phyloP scores from a whole-genome alignment of 768 basidiomycete genomes.

The Pulveroboletus sp. region DNA sequence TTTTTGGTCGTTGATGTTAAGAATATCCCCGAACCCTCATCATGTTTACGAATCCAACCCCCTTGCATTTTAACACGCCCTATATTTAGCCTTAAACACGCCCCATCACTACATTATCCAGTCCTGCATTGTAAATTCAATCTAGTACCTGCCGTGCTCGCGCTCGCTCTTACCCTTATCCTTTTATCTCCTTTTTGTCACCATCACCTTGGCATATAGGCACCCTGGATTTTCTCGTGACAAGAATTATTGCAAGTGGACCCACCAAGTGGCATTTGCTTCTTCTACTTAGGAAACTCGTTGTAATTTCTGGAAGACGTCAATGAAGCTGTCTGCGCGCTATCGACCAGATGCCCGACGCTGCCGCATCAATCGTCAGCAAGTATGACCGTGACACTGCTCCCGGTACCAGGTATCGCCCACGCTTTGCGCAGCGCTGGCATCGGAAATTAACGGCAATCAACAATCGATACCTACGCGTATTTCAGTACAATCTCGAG shows the following conservation, averaged over 20 bases:
- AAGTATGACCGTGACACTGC: too few species aligned
- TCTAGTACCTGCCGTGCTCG: slow-evolving; percentile 24
- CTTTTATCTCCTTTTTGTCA: slow-evolving; percentile 4
- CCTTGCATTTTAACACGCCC: slow-evolving; percentile 20
- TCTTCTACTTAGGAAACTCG: too few species aligned
- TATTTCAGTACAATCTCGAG: too few species aligned
- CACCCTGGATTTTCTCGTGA: slow-evolving; percentile 11
- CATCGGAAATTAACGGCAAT: too few species aligned
- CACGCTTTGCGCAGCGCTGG: too few species aligned
- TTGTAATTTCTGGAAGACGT: too few species aligned
- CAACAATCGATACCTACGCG: too few species aligned
- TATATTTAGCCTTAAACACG: slow-evolving; percentile 7
- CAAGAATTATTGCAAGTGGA: slow-evolving; percentile 3
- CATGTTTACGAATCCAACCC: slow-evolving; percentile 2
- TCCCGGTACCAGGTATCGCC: too few species aligned
- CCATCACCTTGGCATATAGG: slow-evolving; percentile 18
- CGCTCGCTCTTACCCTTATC: not conserved
- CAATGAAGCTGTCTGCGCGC: too few species aligned
- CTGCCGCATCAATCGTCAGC: too few species aligned
- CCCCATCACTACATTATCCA: slow-evolving; percentile 24
- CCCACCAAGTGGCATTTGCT: too few species aligned
- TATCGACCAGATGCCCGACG: too few species aligned
- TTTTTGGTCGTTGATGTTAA: slow-evolving; percentile 14
- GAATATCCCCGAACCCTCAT: slow-evolving; percentile 11
- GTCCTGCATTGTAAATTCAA: slow-evolving; percentile 25